Base-by-base conservation (phyloP, 2,329 filamentous ascomycete genomes). In the Mycosphaerella sp. region DNA sequence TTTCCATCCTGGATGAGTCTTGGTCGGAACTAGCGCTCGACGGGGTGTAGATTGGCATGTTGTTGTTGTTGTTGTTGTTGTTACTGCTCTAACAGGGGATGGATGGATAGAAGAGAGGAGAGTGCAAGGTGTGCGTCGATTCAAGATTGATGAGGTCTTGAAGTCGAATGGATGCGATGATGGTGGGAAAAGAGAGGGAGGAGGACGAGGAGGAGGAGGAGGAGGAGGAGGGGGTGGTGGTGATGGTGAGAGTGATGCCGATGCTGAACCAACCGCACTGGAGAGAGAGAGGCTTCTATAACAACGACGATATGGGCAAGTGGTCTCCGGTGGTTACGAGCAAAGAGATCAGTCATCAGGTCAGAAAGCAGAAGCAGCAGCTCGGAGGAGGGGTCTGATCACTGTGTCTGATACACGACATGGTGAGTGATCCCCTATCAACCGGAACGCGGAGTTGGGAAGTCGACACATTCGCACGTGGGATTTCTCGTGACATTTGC, bases 21-120 rank as follows among this genome's bases (percentile, higher is more conserved):
- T 14, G 45, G 3, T 51, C 48, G 41, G 38, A 47, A 45, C 40
- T 45, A 14, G 49, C 40, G 23, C 39, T 43, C 32, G 49, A 52
- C 6, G 49, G 49, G 34, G 49, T 52, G 17, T 52, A 52, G 10
- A 41, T 26, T 7, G 40, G 40, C 40, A 43, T 43, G 26, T 6
- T 21, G 9, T 43, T 6, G 10, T 43, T 21, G 21, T 21, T 21
- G 21, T 21, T 21, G 21, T 21, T 6, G 10, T 43, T 21, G 21
- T 21, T 21, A 4, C 3, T 21, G 21, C 3, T 21, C 21, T 21
- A 21, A 21, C 21, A 21, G 21, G 21, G 3, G 21, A 21, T 21
- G 21, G 21, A n/a, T 6, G 14, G 10, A 43, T 10, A 43, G 14
- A 6, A n/a, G 10, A 9, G 1, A n/a, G 8, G 34, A 21, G 34